Evolutionary conservation across 73 alveolate species (phyloP).

Genomic region (Urostyla sp.): DNA sequence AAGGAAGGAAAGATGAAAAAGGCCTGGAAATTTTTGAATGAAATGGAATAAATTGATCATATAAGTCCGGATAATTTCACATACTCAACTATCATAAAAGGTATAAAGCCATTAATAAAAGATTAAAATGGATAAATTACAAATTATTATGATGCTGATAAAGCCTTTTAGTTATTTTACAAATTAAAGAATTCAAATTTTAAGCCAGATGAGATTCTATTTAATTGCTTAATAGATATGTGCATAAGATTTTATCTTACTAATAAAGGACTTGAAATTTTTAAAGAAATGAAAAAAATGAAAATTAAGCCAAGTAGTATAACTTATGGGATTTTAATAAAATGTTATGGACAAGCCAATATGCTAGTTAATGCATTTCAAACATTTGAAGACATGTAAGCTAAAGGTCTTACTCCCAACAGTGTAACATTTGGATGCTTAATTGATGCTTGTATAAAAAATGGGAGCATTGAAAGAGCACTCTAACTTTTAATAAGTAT

Average conservation of each 20-base stretch:
- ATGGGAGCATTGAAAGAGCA: conserved; percentile 89
- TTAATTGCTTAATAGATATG: conserved; percentile 94
- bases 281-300: conserved; percentile 87
- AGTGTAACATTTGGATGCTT: conserved; percentile 96
- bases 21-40: conserved; percentile 81
- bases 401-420: conserved; percentile 80
- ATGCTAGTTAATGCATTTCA: conserved; percentile 87
- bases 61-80: conserved; percentile 94
- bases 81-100: conserved; percentile 90
- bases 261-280: conserved; percentile 83
- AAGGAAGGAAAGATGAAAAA: conserved; percentile 84
- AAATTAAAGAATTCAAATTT: conserved; percentile 67
- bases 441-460: conserved; percentile 95
- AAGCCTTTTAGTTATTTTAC: conserved; percentile 83
- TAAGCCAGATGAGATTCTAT: conserved; percentile 94
- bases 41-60: conserved; percentile 78
- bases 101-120: conserved; percentile 73
- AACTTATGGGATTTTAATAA: conserved; percentile 92
- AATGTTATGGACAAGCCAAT: conserved; percentile 94
- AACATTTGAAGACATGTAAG: conserved; percentile 89
- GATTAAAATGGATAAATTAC: conserved; percentile 14
- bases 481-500: conserved; percentile 88
- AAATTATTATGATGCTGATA: conserved; percentile 62
- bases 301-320: conserved; percentile 87
- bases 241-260: conserved; percentile 85